Evolutionary conservation across 352 stramenopile species (phyloP).

Genomic region (Phytophthora citrophthora): DNA sequence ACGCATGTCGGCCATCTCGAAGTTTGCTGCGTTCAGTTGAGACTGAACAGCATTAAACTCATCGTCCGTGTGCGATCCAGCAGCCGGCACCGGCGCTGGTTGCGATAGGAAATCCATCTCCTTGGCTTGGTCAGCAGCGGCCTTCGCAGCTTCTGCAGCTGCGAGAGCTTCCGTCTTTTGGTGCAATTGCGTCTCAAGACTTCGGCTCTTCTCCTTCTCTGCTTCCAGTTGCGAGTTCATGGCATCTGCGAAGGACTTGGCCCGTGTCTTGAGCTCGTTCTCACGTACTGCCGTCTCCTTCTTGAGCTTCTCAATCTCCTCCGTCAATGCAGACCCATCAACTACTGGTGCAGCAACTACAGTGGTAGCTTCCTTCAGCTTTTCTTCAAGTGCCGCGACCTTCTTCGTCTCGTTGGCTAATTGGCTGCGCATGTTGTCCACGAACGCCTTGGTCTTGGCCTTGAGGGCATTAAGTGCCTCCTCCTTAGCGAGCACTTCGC

Average conservation of each 20-base stretch:
- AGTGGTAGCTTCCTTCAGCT: constrained; percentile 39
- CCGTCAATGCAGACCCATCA: neutral
- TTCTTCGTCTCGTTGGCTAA: constrained; percentile 73
- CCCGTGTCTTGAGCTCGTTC: constrained; percentile 69
- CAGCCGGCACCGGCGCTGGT: neutral
- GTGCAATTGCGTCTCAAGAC: constrained; percentile 59
- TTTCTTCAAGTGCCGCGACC: constrained; percentile 57
- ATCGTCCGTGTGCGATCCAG: constrained; percentile 24
- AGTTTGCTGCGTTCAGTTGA: constrained; percentile 40
- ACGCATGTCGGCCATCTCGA: constrained; percentile 38
- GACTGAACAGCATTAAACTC: constrained; percentile 49
- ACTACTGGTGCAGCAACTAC: neutral
- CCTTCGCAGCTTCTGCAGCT: constrained; percentile 27
- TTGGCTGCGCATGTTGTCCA: constrained; percentile 78
- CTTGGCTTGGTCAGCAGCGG: constrained; percentile 16
- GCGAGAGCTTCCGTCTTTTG: constrained; percentile 46
- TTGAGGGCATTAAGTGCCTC: constrained; percentile 85
- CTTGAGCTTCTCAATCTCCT: constrained; percentile 51
- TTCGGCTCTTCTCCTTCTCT: constrained; percentile 62
- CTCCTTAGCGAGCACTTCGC: constrained; percentile 74
- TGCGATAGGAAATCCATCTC: constrained; percentile 30
- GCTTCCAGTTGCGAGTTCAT: constrained; percentile 70
- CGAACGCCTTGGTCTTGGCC: constrained; percentile 85
- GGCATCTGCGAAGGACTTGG: constrained; percentile 71
- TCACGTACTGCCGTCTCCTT: constrained; percentile 58